Conservation (phyloP, 495 filamentous ascomycete genomes). For the Tuber calosporum region DNA sequence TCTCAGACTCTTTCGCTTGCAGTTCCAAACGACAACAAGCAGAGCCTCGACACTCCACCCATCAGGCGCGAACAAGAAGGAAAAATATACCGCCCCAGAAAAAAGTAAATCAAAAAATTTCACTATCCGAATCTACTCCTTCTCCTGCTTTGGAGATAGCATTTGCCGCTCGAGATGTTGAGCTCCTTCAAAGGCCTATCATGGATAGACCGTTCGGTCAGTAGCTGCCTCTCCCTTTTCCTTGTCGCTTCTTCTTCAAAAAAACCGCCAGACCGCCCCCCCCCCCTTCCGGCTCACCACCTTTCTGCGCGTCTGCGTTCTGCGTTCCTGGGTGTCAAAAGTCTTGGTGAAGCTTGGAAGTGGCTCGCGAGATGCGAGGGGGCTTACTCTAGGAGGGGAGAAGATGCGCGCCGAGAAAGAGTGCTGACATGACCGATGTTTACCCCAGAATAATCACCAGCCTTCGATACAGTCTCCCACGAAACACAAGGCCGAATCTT, state of each 20-base stretch:
- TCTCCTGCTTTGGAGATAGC: constrained; percentile 7
- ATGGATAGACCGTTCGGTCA: constrained; percentile 40
- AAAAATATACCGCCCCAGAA: constrained; percentile 1
- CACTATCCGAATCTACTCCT: not conserved
- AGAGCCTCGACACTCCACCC: constrained; percentile 7
- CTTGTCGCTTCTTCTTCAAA: constrained; percentile 9
- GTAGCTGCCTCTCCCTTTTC: constrained; percentile 15
- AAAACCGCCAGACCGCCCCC: constrained; percentile 3
- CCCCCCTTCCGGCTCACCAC: constrained; percentile 5
- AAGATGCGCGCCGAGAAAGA: constrained; percentile 30
- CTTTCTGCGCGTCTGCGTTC: constrained; percentile 15
- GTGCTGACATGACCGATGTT: constrained; percentile 30
- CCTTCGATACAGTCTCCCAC: constrained; percentile 28
- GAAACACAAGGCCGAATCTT: constrained; percentile 35
- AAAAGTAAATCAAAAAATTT: not conserved
- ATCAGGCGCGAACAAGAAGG: constrained; percentile 5
- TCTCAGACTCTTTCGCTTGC: not conserved
- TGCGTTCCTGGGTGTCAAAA: constrained; percentile 13
- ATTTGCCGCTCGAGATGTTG: constrained; percentile 33
- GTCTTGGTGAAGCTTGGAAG: constrained; percentile 29
- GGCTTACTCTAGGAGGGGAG: constrained; percentile 15
- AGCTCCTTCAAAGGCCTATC: constrained; percentile 34
- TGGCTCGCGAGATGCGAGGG: constrained; percentile 28
- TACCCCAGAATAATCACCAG: constrained; percentile 28
- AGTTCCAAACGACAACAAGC: constrained; percentile 7